Percentiles rank a stretch among this genome's conserved stretches.
Conservation (phyloP, 2,329 filamentous ascomycete genomes). For the Niveomyces coronatus region DNA sequence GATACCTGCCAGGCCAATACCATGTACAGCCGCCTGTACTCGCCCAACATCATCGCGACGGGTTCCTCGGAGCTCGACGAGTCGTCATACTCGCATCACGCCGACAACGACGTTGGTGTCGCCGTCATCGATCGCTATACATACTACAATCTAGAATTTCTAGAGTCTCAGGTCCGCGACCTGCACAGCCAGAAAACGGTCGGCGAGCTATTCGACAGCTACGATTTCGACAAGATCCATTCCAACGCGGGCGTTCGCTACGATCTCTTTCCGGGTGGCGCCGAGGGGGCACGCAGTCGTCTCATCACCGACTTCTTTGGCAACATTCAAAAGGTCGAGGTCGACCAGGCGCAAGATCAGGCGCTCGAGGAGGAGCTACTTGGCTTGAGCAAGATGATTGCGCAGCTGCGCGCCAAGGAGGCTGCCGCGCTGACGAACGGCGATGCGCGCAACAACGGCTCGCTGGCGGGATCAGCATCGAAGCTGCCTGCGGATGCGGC, state of each 20-base stretch:
- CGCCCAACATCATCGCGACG: constrained; percentile 94
- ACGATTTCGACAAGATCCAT: constrained; percentile 90
- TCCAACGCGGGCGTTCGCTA: constrained; percentile 85
- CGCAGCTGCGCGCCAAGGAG: constrained; percentile 38
- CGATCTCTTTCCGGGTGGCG: constrained; percentile 85
- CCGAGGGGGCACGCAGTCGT: constrained; percentile 63
- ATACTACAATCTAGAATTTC: constrained; percentile 95
- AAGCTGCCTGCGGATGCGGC: too few species aligned
- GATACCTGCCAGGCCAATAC: constrained; percentile 99
- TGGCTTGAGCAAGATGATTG: constrained; percentile 60
- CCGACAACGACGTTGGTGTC: constrained; percentile 94
- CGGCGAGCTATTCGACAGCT: constrained; percentile 91
- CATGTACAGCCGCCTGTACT: constrained; percentile 98
- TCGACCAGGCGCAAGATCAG: constrained; percentile 53
- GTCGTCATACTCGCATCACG: constrained; percentile 94
- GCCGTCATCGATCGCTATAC: constrained; percentile 98
- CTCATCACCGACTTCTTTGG: constrained; percentile 96
- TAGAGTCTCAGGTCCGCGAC: constrained; percentile 82
- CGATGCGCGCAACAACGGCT: constrained; percentile 16
- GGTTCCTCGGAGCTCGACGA: constrained; percentile 95
- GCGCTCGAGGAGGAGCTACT: constrained; percentile 64
- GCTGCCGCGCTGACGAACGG: constrained; percentile 35
- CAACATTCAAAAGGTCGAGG: constrained; percentile 93
- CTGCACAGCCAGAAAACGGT: constrained; percentile 80
- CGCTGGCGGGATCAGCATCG: too few species aligned